A percentile compares a stretch with the other conserved stretches of the same genome.
Conservation (phyloP, 257 asterid species). For the Rubia yunnanensis region DNA sequence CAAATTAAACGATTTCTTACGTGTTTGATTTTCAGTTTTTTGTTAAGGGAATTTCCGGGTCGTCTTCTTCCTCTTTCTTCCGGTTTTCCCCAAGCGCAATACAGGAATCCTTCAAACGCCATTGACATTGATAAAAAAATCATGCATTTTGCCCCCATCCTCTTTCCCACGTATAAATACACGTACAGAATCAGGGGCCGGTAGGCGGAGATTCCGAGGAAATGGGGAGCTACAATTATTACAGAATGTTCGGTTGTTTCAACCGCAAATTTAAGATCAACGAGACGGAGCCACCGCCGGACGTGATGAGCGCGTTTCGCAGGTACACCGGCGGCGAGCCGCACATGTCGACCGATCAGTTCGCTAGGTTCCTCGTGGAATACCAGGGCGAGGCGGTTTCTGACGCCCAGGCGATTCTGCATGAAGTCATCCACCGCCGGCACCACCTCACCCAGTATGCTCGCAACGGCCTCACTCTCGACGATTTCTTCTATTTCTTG, state of each 20-base stretch:
- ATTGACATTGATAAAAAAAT: background rate
- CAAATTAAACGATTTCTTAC: background rate
- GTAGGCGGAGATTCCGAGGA: background rate
- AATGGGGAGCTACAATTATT: constrained; percentile 87
- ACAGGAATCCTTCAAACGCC: constrained; percentile 9
- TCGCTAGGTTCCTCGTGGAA: constrained; percentile 47
- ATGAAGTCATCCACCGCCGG: constrained; percentile 39
- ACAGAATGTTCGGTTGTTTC: constrained; percentile 86
- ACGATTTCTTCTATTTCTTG: constrained; percentile 68
- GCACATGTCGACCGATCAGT: constrained; percentile 63
- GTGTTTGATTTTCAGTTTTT: background rate
- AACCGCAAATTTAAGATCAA: constrained; percentile 84
- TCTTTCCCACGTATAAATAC: background rate
- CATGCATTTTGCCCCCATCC: background rate
- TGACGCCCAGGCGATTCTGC: constrained; percentile 55
- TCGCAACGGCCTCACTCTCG: constrained; percentile 40
- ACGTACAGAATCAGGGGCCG: constrained; percentile 3
- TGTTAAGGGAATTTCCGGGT: background rate
- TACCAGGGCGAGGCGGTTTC: constrained; percentile 51
- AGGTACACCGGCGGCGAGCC: constrained; percentile 42
- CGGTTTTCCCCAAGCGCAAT: background rate
- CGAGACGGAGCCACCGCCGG: constrained; percentile 87
- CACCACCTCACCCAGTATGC: constrained; percentile 32
- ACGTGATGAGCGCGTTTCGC: constrained; percentile 59
- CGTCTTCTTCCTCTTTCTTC: background rate